Evolutionary conservation across 2,329 filamentous ascomycete genomes (phyloP), one percentile per base, ranked within the genome.

Genomic region (Colletotrichum zoysiae): DNA sequence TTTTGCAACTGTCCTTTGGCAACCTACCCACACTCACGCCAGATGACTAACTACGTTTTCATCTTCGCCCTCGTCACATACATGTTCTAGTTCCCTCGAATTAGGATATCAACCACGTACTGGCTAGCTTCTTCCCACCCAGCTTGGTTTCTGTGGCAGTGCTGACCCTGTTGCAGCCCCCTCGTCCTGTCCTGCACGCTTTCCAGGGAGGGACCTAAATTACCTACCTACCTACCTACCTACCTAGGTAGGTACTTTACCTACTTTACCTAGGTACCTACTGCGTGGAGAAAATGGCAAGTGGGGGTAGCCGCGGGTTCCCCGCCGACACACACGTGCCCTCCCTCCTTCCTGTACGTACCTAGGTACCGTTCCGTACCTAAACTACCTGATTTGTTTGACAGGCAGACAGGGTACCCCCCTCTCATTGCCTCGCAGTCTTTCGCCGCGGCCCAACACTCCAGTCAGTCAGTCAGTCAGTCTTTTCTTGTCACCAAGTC

Each of bases 321-420:
- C 56, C 50, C 57, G 44, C 48, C 58, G 26, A 44, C 38, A 60
- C 65, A 69, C 69, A 69, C 59, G 68, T 71, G 64, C 64, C 44
- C 62, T 55, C 40, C 48, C 51, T 33, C 40, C 20, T 18, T 33
- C 40, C 20, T 18, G 44, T 46, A 46, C 42, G 14, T 42, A 42
- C 40, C 5, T 42, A n/a, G n/a, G n/a, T n/a, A 26, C 26, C 26
- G 26, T 26, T 26, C 7, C 35, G 35, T 14, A 40, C 38, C 38
- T 38, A 38, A 11, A 9, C 7, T 38, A 38, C 7, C 7, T 38
- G 7, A 11, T 40, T 38, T 40, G 30, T 26, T 40, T 7, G n/a
- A 53, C 35, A n/a, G n/a, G n/a, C n/a, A n/a, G n/a, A n/a, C n/a
- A 20, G 42, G 48, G 35, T 23, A 42, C 60, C 46, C 60, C 9